Conservation (phyloP, 129 eudicot genomes). For the Flaveria robusta region DNA sequence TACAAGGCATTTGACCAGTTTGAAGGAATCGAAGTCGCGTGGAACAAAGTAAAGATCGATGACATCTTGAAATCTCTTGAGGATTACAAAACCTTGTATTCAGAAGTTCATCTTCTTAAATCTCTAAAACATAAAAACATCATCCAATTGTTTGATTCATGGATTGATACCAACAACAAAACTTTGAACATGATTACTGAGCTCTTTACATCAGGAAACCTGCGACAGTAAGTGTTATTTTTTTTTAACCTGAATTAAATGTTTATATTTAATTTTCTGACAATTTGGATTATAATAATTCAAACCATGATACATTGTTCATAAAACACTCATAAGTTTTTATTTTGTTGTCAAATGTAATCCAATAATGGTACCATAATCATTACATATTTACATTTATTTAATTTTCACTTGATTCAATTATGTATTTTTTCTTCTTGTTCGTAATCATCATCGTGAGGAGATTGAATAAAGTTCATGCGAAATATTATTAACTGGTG, state of each 20-base stretch:
- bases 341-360: too few relatives aligned
- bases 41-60: constrained; percentile 69
- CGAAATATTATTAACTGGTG: too few relatives aligned
- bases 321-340: too few relatives aligned
- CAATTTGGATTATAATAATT: too few relatives aligned
- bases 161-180: constrained; percentile 76
- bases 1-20: constrained; percentile 77
- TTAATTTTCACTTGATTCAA: too few relatives aligned
- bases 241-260: not conserved
- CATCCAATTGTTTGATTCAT: constrained; percentile 64
- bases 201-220: constrained; percentile 87
- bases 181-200: constrained; percentile 87
- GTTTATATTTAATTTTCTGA: too few relatives aligned
- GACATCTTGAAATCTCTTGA: constrained; percentile 62
- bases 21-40: constrained; percentile 90
- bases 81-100: constrained; percentile 56
- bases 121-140: constrained; percentile 69
- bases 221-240: constrained; percentile 60
- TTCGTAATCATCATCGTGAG: too few relatives aligned
- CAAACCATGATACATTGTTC: too few relatives aligned
- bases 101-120: constrained; percentile 79
- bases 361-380: too few relatives aligned
- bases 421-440: too few relatives aligned
- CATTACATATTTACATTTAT: too few relatives aligned
- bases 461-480: too few relatives aligned